Conservation (phyloP, 2,329 filamentous ascomycete genomes). For the Phoma sp. region DNA sequence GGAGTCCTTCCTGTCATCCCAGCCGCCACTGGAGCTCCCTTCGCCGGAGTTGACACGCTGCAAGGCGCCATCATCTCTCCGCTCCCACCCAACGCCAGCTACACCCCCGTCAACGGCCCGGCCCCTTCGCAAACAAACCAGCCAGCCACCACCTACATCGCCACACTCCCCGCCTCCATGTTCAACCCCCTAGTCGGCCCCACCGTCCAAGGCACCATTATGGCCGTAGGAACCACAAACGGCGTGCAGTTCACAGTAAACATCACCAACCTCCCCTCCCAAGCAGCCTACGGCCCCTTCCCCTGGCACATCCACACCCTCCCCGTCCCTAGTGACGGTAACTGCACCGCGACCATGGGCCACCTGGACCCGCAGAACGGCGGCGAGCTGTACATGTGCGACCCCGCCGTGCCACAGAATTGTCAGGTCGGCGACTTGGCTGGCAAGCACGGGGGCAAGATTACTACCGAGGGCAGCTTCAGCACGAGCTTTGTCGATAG, state of each 20-base stretch:
- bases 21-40: conserved; percentile 18
- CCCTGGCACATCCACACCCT: conserved; percentile 50
- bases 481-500: conserved; percentile 50
- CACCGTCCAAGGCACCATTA: conserved; percentile 38
- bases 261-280: conserved; percentile 46
- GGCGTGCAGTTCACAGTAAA: conserved; percentile 48
- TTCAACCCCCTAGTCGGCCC: conserved; percentile 30
- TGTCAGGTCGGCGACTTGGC: conserved; percentile 52
- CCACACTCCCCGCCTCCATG: conserved; percentile 27
- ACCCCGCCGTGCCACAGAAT: conserved; percentile 34
- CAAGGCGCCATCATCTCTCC: conserved; percentile 36
- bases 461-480: conserved; percentile 35
- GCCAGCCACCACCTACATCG: conserved; percentile 30
- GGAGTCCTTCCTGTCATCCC: conserved; percentile 30
- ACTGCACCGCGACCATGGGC: conserved; percentile 46
- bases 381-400: conserved; percentile 44
- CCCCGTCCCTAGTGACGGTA: conserved; percentile 45
- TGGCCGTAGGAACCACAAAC: conserved; percentile 35
- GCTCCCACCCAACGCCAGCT: conserved; percentile 27
- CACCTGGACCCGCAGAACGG: conserved; percentile 49
- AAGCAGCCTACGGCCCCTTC: conserved; percentile 28
- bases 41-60: conserved; percentile 30
- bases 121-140: conserved; percentile 28
- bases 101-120: conserved; percentile 28
- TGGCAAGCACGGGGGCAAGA: conserved; percentile 50